These are phyloP conservation scores for Millerozyma acaciae DNA, from an alignment of 805 yeast genomes.

Conservation along the genomic window DNA sequence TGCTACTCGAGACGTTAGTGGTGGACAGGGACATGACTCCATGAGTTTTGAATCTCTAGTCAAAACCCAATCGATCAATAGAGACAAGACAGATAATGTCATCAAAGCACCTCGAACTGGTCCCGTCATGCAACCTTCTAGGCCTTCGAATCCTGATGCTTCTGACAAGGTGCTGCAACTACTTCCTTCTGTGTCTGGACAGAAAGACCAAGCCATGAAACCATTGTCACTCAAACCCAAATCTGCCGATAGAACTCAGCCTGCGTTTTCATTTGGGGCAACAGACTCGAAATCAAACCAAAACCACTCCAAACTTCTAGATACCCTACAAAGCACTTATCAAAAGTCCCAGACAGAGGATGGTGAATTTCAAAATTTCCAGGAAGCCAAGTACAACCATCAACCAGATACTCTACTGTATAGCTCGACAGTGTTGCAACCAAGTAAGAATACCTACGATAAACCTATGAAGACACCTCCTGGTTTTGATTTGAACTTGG, in stretches of 20 bases:
- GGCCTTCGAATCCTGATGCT: constrained; percentile 5
- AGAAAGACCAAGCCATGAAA: not conserved
- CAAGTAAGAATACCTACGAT: too few relatives aligned
- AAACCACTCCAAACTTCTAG: constrained; percentile 16
- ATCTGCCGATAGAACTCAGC: too few relatives aligned
- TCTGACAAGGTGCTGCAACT: constrained; percentile 4
- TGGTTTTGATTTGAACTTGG: constrained; percentile 25
- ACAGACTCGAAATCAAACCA: constrained; percentile 9
- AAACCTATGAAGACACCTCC: too few relatives aligned
- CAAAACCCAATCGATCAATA: constrained; percentile 23
- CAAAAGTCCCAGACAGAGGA: constrained; percentile 11
- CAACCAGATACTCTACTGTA: too few relatives aligned
- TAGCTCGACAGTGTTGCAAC: too few relatives aligned
- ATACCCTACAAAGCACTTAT: constrained; percentile 23
- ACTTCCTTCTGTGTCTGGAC: constrained; percentile 2
- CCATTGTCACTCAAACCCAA: constrained; percentile 5
- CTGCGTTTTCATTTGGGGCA: too few relatives aligned
- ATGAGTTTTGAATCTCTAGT: constrained; percentile 29
- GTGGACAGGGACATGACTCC: too few relatives aligned
- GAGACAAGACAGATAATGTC: constrained; percentile 18
- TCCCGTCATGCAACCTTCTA: constrained; percentile 19
- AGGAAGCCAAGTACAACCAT: constrained; percentile 15
- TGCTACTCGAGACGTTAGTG: constrained; percentile 1
- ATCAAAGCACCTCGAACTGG: constrained; percentile 20
- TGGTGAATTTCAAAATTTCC: constrained; percentile 28